Percentiles rank a stretch among this genome's conserved stretches.
These are phyloP conservation scores for Mortierella sp. DNA, from an alignment of 371 early-diverging fungal genomes.

Conservation along the genomic window DNA sequence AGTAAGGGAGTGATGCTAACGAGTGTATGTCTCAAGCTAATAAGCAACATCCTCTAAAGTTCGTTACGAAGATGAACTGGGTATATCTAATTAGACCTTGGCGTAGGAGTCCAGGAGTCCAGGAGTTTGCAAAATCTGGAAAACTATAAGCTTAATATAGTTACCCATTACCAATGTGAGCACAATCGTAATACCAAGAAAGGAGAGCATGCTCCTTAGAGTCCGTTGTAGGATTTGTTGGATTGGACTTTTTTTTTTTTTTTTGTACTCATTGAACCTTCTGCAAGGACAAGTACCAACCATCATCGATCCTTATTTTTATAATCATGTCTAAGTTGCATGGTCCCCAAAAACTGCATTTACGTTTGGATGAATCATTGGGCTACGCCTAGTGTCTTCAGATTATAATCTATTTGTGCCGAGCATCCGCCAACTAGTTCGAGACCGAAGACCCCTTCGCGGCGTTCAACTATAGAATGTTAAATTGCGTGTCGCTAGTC, in stretches of 20 bases:
- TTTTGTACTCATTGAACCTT: neutral
- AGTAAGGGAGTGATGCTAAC: neutral
- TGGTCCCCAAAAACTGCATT: no score
- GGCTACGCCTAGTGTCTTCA: neutral
- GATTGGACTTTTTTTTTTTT: neutral
- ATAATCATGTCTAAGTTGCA: no score
- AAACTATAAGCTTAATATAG: neutral
- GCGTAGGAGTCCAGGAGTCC: slow-evolving; percentile 1
- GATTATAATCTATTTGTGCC: neutral
- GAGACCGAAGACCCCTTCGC: no score
- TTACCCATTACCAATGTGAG: neutral
- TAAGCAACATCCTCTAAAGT: neutral
- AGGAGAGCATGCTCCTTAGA: neutral
- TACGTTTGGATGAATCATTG: no score
- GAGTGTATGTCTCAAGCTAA: neutral
- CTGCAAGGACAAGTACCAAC: no score
- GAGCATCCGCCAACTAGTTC: neutral
- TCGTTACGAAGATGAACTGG: neutral
- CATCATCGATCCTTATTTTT: neutral
- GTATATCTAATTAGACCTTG: neutral
- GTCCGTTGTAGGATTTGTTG: no score
- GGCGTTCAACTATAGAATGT: no score
- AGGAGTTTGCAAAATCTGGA: neutral
- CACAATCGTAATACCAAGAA: neutral
- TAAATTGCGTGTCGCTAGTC: no score